Percentiles rank a stretch among this genome's conserved stretches.
Conservation (phyloP, 805 yeast genomes). For the Naumovozyma dairenensis region DNA sequence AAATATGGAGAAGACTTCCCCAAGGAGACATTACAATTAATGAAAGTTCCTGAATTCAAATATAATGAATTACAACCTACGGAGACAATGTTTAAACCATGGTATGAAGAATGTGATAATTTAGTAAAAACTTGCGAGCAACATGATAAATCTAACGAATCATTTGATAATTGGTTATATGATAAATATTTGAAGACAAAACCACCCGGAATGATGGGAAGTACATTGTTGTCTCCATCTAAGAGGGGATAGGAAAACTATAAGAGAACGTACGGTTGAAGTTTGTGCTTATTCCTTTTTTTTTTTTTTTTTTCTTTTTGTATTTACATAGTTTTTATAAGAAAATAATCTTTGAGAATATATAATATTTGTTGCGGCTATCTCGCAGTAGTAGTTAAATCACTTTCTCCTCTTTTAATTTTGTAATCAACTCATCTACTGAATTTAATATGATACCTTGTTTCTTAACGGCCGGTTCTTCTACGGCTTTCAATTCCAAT, state of each 20-base stretch:
- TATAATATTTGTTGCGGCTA: background rate
- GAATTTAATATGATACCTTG: slow-evolving; percentile 72
- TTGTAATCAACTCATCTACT: slow-evolving; percentile 74
- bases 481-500: slow-evolving; percentile 59
- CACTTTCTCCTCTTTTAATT: slow-evolving; percentile 69
- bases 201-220: slow-evolving; percentile 23
- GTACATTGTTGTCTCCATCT: slow-evolving; percentile 14
- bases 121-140: slow-evolving; percentile 8
- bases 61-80: slow-evolving; percentile 13
- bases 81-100: slow-evolving; percentile 19
- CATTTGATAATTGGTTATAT: slow-evolving; percentile 21
- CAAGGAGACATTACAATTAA: slow-evolving; percentile 2
- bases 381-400: slow-evolving; percentile 30
- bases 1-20: slow-evolving; percentile 18
- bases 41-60: slow-evolving; percentile 11
- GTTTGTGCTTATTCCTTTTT: no score
- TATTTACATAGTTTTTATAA: no score
- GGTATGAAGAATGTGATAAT: slow-evolving; percentile 20
- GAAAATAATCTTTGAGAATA: background rate
- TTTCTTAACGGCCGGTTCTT: slow-evolving; percentile 75
- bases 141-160: slow-evolving; percentile 7
- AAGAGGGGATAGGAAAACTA: no score
- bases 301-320: no score
- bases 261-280: no score
- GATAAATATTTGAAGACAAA: slow-evolving; percentile 17